Evolutionary conservation across 805 yeast species (phyloP), one percentile per base, ranked within the genome.

Genomic region (Yarrowia sp.): DNA sequence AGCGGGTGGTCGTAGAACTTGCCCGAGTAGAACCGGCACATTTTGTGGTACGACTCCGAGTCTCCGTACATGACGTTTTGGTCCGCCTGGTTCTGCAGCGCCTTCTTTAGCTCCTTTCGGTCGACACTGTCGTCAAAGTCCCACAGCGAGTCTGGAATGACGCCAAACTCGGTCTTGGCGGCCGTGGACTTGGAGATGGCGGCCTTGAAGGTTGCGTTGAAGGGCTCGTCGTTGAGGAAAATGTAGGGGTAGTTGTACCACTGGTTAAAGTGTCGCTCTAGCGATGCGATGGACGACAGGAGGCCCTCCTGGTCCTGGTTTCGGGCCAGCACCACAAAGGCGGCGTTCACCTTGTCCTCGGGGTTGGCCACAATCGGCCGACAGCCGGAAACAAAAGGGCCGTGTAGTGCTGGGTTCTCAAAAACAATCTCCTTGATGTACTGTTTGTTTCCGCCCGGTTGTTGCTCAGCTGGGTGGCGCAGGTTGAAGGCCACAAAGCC

Each of bases 181-280:
- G 81, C 79, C 4, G 95, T 88, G 66, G 84, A 79, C 50, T 81
- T 75, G 14, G 71, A 64, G 0, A 92, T 87, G 1, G 81, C 78
- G 1, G 72, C 73, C 72, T 84, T 85, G 77, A 95, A 95, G 19
- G 86, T 84, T 1, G 84, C 84, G 24, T 82, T 80, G 73, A 94
- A 93, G 17, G 85, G 87, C 69, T 85, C 92, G 76, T 94, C 91
- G 75, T 93, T 94, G 19, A 95, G 77, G 72, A 95, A 91, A 1
- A 91, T 88, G 88, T 96, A 95, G 0, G 97, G 98, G 75, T 95
- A 95, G 71, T 89, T 85, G 77, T 83, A 95, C 97, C 97, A 92
- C 73, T 93, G 93, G 76, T 94, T 94, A 79, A 93, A 94, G 75
- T 89, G 97, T 33, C 91, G 81, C 76, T 94, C 98, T 67, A 95